These are phyloP conservation scores for Phaeotremella fagi DNA, from an alignment of 768 basidiomycete genomes.

Conservation along the genomic window DNA sequence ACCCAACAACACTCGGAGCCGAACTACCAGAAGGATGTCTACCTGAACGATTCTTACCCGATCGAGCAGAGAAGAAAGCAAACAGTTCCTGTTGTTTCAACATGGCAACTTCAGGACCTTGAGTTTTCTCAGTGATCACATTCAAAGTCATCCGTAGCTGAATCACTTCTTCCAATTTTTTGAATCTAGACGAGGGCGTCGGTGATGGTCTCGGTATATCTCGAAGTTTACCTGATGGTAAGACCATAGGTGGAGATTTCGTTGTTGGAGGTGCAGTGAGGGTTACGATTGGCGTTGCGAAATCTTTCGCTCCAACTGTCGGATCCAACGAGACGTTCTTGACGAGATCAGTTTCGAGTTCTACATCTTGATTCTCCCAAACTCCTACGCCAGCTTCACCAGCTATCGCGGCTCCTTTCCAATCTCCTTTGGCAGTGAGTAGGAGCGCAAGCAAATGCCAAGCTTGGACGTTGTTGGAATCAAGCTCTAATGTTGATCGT, in stretches of 20 bases:
- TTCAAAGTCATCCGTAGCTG: conserved; percentile 83
- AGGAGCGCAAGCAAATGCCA: conserved; percentile 89
- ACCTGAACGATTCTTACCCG: conserved; percentile 40
- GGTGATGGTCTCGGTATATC: conserved; percentile 39
- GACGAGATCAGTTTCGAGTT: conserved; percentile 31
- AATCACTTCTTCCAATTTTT: conserved; percentile 69
- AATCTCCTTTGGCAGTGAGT: conserved; percentile 71
- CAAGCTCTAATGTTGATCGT: conserved; percentile 66
- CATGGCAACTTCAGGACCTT: conserved; percentile 79
- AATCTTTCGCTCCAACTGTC: conserved; percentile 27
- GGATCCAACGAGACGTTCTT: conserved; percentile 5
- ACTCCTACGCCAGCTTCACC: conserved; percentile 71
- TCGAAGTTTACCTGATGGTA: conserved; percentile 4
- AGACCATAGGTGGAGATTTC: not conserved
- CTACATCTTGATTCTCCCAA: conserved; percentile 53
- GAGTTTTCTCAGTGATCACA: conserved; percentile 70
- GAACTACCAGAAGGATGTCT: conserved; percentile 7
- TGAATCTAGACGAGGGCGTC: conserved; percentile 53
- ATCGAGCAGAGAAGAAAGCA: conserved; percentile 68
- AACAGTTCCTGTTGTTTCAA: conserved; percentile 78
- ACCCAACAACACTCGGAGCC: conserved; percentile 12
- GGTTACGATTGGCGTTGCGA: conserved; percentile 18
- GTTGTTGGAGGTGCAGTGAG: not conserved
- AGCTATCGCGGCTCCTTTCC: conserved; percentile 69
- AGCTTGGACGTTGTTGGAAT: conserved; percentile 59